Conservation (phyloP, 2,329 filamentous ascomycete species). For the Aureobasidium sp. region DNA sequence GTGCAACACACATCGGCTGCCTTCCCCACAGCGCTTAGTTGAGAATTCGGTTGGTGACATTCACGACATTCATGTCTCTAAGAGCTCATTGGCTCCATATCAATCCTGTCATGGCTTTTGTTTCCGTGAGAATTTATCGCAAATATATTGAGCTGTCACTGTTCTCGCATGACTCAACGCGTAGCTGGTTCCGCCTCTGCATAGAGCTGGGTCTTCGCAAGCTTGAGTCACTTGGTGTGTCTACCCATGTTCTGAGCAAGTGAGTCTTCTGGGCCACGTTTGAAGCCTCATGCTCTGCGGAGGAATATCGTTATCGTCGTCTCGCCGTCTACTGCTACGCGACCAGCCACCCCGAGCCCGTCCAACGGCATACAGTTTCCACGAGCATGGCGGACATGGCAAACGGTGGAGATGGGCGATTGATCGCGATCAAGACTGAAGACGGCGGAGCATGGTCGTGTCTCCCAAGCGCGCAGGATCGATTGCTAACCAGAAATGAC, state of each 20-base stretch:
- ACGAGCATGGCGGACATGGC: not conserved
- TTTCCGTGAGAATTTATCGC: not conserved
- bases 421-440: not conserved
- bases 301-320: not conserved
- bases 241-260: not conserved
- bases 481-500: not conserved
- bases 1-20: conserved; percentile 2
- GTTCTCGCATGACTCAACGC: not conserved
- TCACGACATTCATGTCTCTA: not conserved
- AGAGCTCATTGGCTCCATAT: not conserved
- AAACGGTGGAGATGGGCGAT: not conserved
- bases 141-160: not conserved
- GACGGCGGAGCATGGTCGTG: not conserved
- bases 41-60: not conserved
- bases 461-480: not conserved
- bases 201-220: not conserved
- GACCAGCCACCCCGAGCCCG: not conserved
- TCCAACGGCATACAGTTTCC: not conserved
- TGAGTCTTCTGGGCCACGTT: not conserved
- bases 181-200: not conserved
- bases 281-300: not conserved
- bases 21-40: conserved; percentile 11
- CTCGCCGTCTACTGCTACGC: not conserved
- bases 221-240: not conserved
- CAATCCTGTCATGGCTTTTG: not conserved